Conservation (phyloP, 768 basidiomycete genomes). For the Boletus edulis region DNA sequence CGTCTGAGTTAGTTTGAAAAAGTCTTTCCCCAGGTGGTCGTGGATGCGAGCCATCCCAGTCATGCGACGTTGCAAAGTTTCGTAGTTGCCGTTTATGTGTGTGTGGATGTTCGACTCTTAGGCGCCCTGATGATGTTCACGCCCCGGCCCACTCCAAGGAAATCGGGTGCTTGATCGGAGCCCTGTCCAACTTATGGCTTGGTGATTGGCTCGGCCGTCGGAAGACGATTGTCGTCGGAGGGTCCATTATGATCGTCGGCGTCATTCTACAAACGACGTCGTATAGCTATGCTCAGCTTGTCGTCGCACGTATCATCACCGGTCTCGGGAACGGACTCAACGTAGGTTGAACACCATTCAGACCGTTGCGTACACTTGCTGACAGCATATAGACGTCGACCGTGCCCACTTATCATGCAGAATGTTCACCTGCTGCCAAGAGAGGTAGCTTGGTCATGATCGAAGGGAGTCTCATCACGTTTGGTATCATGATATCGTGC, state of each 20-base stretch:
- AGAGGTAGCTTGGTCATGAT: slow-evolving; percentile 65
- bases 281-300: slow-evolving; percentile 57
- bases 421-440: slow-evolving; percentile 58
- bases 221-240: slow-evolving; percentile 56
- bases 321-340: slow-evolving; percentile 68
- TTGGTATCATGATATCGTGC: slow-evolving; percentile 62
- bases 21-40: slow-evolving; percentile 53
- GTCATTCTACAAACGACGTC: slow-evolving; percentile 59
- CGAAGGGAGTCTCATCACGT: slow-evolving; percentile 61
- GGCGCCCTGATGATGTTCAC: neutral
- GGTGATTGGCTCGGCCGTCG: slow-evolving; percentile 60
- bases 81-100: slow-evolving; percentile 57
- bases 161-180: slow-evolving; percentile 63
- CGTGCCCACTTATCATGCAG: slow-evolving; percentile 62
- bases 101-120: slow-evolving; percentile 7
- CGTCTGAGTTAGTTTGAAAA: slow-evolving; percentile 46
- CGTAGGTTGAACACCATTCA: slow-evolving; percentile 27
- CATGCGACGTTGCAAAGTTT: slow-evolving; percentile 61
- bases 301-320: slow-evolving; percentile 58
- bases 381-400: slow-evolving; percentile 52
- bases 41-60: slow-evolving; percentile 34
- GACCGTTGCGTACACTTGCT: neutral
- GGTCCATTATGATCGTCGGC: slow-evolving; percentile 58
- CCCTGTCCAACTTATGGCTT: slow-evolving; percentile 59
- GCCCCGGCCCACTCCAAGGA: slow-evolving; percentile 41